These are phyloP conservation scores for Ustilago cynodontis DNA, from an alignment of 1,284 basidiomycete species.

Conservation along the genomic window DNA sequence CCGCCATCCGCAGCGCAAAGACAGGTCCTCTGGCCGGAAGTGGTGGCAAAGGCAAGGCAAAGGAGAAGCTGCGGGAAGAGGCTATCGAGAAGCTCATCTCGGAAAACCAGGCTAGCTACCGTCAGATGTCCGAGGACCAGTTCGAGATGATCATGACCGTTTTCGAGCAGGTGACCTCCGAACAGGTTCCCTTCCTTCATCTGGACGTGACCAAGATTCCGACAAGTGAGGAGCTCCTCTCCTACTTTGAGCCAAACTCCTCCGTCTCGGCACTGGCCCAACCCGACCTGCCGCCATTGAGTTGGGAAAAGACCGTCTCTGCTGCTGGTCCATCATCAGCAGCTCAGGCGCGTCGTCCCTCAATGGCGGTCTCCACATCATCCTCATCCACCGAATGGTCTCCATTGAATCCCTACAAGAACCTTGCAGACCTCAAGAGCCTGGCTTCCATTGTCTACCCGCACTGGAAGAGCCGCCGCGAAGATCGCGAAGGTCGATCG, in stretches of 20 bases:
- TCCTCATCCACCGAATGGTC: constrained; percentile 50
- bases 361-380: constrained; percentile 8
- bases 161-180: constrained; percentile 90
- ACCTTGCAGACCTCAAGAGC: constrained; percentile 62
- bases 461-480: constrained; percentile 66
- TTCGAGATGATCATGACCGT: constrained; percentile 96
- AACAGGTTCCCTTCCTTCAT: constrained; percentile 89
- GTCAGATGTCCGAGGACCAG: constrained; percentile 79
- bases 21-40: constrained; percentile 35
- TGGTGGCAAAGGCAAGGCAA: constrained; percentile 64
- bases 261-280: constrained; percentile 50
- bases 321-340: constrained; percentile 23
- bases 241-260: constrained; percentile 61
- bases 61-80: constrained; percentile 72
- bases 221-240: constrained; percentile 53
- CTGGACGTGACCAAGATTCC: constrained; percentile 72
- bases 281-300: constrained; percentile 60
- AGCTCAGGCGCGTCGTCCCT: constrained; percentile 26
- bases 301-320: constrained; percentile 47
- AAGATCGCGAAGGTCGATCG: constrained; percentile 62
- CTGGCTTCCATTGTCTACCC: constrained; percentile 61
- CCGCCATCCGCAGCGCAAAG: constrained; percentile 80
- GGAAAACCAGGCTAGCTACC: constrained; percentile 74
- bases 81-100: constrained; percentile 72
- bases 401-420: constrained; percentile 61